phyloP scores from a whole-genome alignment of 331 rosid species.

The Rosa hybrid region DNA sequence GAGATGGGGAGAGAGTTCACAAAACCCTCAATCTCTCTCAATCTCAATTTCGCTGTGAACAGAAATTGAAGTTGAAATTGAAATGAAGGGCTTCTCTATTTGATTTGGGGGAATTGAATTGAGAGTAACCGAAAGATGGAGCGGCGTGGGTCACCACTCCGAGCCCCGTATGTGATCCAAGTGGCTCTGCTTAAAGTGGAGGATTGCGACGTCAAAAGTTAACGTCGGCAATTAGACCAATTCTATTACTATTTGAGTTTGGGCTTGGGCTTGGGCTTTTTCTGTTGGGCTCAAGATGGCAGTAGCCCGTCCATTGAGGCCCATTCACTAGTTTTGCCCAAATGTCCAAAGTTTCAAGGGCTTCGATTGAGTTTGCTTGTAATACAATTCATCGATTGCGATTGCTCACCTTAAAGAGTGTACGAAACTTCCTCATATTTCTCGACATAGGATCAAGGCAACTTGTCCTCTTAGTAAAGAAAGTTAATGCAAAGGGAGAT shows the following conservation, averaged over 20 bases:
- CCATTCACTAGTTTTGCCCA: background rate
- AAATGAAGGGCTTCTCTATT: background rate
- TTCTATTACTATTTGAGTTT: no score
- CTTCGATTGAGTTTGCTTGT: background rate
- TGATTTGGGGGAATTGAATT: background rate
- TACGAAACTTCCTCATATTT: no score
- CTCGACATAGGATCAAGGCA: background rate
- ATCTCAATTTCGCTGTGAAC: background rate
- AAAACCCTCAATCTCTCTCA: conserved; percentile 4
- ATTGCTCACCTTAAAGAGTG: background rate
- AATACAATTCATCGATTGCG: background rate
- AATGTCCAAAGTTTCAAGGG: no score
- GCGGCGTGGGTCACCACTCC: conserved; percentile 4
- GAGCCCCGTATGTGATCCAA: background rate
- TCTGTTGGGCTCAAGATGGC: background rate
- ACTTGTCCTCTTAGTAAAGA: background rate
- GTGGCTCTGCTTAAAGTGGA: conserved; percentile 12
- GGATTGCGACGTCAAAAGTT: background rate
- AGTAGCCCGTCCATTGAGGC: background rate
- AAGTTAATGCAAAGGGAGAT: no score
- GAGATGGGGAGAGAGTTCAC: conserved; percentile 3
- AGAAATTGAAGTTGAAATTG: background rate
- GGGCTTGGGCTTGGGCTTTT: background rate
- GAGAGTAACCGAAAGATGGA: background rate
- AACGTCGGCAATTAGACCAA: background rate